Evolutionary conservation across 2,329 filamentous ascomycete species (phyloP), one percentile per base, ranked within the genome.

Genomic region (Aspergillus novofumigatus): DNA sequence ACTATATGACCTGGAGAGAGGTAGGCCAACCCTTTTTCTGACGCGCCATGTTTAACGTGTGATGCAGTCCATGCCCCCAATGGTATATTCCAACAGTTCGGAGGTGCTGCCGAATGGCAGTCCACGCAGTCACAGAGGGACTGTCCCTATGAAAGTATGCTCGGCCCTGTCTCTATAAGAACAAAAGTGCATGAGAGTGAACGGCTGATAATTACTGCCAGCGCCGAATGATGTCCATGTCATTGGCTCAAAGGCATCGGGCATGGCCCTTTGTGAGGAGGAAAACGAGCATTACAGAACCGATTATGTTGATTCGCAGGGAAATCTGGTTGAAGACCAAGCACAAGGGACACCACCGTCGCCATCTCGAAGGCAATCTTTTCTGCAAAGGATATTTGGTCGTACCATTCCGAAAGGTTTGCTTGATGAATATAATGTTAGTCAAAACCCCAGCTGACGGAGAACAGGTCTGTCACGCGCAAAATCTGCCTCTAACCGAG

Each of bases 1-100:
- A 8, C 23, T 67, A 17, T 69, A 69, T 56, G 67, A 71, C 42
- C 44, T 71, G 29, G 68, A 71, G 57, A 58, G 61, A 62, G 66
- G 68, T 68, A 52, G 47, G 53, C 50, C n/a, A 3, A 53, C n/a
- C 2, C 4, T 11, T 7, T 41, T 42, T 4, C 5, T 4, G 23
- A 35, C 11, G 4, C 2, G 8, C 26, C 26, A 3, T 2, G 23
- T 53, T 53, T 66, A 49, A 67, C 35, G 6, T 41, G 20, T 14
- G 3, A 4, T 10, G 9, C 35, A 70, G 68, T 68, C 4, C 66
- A 71, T 52, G 68, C 68, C 1, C 64, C 66, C 5, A 61, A 65
- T 26, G 67, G 67, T 14, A 52, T 62, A 28, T 67, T 67, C 44
- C 65, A 65, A 20, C 56, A 58, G 29, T 47, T 63, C 3, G 57